These are phyloP conservation scores for Cyberlindnera euphorbiae DNA, from an alignment of 805 yeast species.

Conservation along the genomic window DNA sequence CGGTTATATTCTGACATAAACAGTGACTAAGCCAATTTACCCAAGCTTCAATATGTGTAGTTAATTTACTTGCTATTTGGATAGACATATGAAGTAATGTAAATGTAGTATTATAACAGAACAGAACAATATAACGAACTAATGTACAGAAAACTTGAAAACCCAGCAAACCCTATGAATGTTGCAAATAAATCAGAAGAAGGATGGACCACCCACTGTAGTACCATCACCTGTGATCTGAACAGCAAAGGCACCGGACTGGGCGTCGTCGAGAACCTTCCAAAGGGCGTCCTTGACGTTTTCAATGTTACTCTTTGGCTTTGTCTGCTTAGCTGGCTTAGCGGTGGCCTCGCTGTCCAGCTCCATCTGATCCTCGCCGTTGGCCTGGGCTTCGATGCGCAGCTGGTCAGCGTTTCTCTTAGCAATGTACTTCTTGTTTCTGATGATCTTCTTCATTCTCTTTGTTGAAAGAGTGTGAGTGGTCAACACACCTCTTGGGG, in stretches of 20 bases:
- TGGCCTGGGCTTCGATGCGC: conserved; percentile 44
- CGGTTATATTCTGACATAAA: too few species aligned
- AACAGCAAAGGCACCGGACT: conserved; percentile 40
- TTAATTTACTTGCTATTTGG: too few species aligned
- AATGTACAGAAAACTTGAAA: background rate
- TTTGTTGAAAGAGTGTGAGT: conserved; percentile 69
- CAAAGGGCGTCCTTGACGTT: conserved; percentile 63
- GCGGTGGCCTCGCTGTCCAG: conserved; percentile 30
- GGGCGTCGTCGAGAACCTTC: conserved; percentile 61
- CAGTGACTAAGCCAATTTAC: too few species aligned
- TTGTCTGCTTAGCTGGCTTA: background rate
- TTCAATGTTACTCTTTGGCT: conserved; percentile 31
- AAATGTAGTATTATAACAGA: too few species aligned
- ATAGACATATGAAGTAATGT: too few species aligned
- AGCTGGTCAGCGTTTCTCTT: conserved; percentile 44
- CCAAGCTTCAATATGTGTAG: too few species aligned
- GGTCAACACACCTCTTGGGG: conserved; percentile 32
- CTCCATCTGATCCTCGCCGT: conserved; percentile 48
- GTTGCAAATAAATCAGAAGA: too few species aligned
- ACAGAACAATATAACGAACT: too few species aligned
- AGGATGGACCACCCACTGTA: conserved; percentile 67
- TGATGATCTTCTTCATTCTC: conserved; percentile 69
- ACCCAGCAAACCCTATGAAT: too few species aligned
- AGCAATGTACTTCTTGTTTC: conserved; percentile 70
- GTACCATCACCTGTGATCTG: conserved; percentile 67